Conservation (phyloP, 2,329 filamentous ascomycete genomes). For the Penicillium sp. region DNA sequence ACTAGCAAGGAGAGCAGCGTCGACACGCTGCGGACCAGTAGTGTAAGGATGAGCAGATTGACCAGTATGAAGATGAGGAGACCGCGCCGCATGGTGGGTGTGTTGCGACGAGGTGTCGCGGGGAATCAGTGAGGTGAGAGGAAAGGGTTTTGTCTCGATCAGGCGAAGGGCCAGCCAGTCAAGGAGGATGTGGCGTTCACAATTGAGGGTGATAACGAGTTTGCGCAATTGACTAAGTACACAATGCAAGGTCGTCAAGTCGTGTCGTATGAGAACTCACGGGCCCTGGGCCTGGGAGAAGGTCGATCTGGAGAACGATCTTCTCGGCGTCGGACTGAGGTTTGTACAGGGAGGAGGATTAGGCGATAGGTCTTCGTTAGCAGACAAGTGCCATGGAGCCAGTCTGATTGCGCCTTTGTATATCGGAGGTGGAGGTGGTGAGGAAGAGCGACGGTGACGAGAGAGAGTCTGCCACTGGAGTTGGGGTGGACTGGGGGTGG, state of each 20-base stretch:
- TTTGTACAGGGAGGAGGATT: background rate
- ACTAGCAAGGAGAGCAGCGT: conserved; percentile 71
- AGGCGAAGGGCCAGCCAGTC: background rate
- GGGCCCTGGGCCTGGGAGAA: background rate
- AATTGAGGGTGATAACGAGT: background rate
- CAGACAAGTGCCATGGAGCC: background rate
- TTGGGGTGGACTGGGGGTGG: background rate
- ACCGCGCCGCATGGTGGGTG: conserved; percentile 59
- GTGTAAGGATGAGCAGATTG: conserved; percentile 64
- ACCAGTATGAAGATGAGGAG: conserved; percentile 65
- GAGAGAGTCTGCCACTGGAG: background rate
- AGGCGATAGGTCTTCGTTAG: background rate
- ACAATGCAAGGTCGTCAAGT: background rate
- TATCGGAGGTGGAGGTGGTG: background rate
- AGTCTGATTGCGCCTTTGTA: background rate
- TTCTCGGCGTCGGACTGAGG: background rate
- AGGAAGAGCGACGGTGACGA: background rate
- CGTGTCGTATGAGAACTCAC: background rate
- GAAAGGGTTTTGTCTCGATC: background rate
- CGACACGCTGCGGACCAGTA: conserved; percentile 68
- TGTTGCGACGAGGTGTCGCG: background rate
- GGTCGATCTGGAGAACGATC: background rate
- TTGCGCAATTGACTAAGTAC: background rate
- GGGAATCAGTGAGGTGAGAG: background rate
- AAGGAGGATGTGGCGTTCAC: background rate